phyloP scores from a whole-genome alignment of 2,329 filamentous ascomycete species.

The Epichloe scottii region DNA sequence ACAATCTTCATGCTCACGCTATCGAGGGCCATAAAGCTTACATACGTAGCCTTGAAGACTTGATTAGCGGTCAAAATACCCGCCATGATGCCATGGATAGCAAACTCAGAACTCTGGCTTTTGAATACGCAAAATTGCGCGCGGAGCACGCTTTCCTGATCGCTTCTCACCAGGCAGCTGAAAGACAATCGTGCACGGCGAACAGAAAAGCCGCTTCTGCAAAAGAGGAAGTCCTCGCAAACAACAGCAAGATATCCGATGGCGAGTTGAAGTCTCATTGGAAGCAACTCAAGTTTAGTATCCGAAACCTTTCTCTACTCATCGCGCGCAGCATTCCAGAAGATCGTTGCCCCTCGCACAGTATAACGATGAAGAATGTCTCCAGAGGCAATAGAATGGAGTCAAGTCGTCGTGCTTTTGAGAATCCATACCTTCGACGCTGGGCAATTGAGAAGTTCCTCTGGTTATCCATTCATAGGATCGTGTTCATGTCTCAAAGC shows the following conservation, averaged over 20 bases:
- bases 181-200: not conserved
- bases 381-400: not conserved
- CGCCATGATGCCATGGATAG: no score
- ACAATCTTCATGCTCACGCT: not conserved
- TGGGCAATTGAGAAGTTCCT: not conserved
- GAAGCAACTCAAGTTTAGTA: not conserved
- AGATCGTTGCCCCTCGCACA: not conserved
- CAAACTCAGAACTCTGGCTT: no score
- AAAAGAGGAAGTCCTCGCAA: not conserved
- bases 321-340: not conserved
- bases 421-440: not conserved
- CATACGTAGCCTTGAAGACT: not conserved
- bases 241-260: not conserved
- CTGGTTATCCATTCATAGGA: not conserved
- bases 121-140: no score
- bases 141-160: no score
- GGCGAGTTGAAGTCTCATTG: not conserved
- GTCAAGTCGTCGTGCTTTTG: not conserved
- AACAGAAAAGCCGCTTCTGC: not conserved
- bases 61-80: not conserved
- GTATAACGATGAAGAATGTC: no score
- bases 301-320: not conserved
- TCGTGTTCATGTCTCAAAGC: not conserved
- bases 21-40: not conserved
- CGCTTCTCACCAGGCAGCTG: not conserved